Base-by-base conservation (phyloP, 2,329 filamentous ascomycete genomes). In the Clathrospora elynae region DNA sequence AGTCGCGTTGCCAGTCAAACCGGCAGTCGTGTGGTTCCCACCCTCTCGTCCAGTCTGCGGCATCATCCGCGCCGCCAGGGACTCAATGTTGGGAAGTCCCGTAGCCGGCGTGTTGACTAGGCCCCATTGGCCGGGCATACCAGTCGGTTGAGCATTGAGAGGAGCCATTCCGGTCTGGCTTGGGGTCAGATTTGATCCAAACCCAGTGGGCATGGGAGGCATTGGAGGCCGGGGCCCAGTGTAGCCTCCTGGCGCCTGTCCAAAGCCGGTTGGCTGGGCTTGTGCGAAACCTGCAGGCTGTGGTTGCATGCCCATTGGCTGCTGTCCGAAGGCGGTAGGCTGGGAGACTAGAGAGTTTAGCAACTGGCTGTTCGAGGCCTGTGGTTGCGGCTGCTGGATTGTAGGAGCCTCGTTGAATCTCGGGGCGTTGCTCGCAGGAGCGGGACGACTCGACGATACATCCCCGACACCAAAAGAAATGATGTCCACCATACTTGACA, bases 401-500 rank as follows among this genome's bases (percentile, higher is more conserved):
- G 65, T 63, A 5, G 81, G 79, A 18, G 79, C 75, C 34, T 80
- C 74, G 64, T 80, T 82, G 64, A 92, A 90, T 58, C 83, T 86
- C 1, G 88, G 85, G 11, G 82, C 82, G 68, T 88, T 91, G 47
- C 76, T 82, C 39, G 77, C 77, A 3, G 75, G 73, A n/a, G 58
- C 43, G n/a, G 79, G 71, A 13, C 79, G 72, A 26, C 71, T 70
- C 11, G 74, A 57, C 10, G 75, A 75, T 18, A 92, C 86, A 53
- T 99, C 93, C 1, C 83, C 84, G 16, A 96, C 82, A 57, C 86
- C 90, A 68, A 99, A 99, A 46, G 90, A 96, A 66, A 99, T 99
- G 42, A 99, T 99, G 66, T 99, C 93, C 26, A 99, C 93, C 91
- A 99, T 97, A 72, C 93, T 96, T 3, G 92, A 97, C 12, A 99